Evolutionary conservation across 352 stramenopile genomes (phyloP).

Genomic region (Pythium aristosporum): DNA sequence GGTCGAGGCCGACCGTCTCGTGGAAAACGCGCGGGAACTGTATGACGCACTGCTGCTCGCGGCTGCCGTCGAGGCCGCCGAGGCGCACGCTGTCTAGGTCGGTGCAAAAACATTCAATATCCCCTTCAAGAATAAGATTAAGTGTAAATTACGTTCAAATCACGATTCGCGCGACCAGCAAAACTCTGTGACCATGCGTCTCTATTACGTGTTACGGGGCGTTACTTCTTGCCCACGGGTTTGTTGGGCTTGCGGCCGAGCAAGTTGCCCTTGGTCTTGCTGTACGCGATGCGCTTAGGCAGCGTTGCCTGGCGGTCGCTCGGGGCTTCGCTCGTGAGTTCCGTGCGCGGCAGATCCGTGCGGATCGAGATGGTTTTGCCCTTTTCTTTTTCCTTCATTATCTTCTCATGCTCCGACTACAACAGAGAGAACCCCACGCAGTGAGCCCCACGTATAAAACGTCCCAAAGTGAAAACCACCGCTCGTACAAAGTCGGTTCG

Average conservation of each 20-base stretch:
- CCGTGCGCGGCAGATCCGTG: conserved; percentile 66
- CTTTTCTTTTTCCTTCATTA: conserved; percentile 52
- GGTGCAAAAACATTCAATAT: background rate
- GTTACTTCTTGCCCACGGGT: conserved; percentile 30
- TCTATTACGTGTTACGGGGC: conserved; percentile 1
- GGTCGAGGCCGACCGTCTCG: conserved; percentile 46
- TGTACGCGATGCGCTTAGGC: conserved; percentile 31
- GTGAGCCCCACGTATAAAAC: background rate
- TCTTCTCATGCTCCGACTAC: conserved; percentile 70
- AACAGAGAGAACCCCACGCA: background rate
- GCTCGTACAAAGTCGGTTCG: conserved; percentile 70
- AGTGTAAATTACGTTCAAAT: background rate
- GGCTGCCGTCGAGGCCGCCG: conserved; percentile 52
- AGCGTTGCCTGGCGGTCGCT: conserved; percentile 3
- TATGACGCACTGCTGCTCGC: conserved; percentile 69
- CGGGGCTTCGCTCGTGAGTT: conserved; percentile 40
- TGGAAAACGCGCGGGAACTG: conserved; percentile 59
- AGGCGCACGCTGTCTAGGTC: conserved; percentile 6
- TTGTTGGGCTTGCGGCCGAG: conserved; percentile 35
- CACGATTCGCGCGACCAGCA: background rate
- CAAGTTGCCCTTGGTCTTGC: conserved; percentile 34
- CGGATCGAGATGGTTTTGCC: conserved; percentile 55
- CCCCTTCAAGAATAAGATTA: background rate
- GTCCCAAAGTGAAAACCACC: too few relatives aligned
- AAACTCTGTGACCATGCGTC: background rate